phyloP scores from a whole-genome alignment of 352 stramenopile genomes.

The Globisporangium iwayamae region DNA sequence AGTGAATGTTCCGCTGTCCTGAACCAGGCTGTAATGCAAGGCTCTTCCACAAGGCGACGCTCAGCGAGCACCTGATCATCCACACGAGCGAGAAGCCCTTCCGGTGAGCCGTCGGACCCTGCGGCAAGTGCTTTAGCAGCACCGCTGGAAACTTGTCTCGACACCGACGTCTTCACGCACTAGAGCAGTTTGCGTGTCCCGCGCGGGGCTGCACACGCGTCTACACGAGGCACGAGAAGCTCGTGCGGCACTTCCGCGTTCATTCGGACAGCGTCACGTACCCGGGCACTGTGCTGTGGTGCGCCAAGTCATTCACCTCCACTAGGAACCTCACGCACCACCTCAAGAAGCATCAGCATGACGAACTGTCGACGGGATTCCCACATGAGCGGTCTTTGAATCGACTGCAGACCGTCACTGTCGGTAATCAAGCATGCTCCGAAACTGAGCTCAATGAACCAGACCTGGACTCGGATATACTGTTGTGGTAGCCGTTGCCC shows the following conservation, averaged over 20 bases:
- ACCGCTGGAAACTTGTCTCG: constrained; percentile 1
- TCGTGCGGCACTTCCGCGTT: not conserved
- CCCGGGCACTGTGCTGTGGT: not conserved
- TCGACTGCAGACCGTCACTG: too few relatives aligned
- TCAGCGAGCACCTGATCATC: not conserved
- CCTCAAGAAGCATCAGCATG: not conserved
- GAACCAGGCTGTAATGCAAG: not conserved
- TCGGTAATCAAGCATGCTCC: too few relatives aligned
- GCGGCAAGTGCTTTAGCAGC: not conserved
- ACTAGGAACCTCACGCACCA: not conserved
- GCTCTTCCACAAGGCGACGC: not conserved
- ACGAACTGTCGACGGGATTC: too few relatives aligned
- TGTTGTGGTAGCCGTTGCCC: too few relatives aligned
- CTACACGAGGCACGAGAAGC: not conserved
- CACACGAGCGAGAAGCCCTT: not conserved
- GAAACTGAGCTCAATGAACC: too few relatives aligned
- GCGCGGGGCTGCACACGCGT: not conserved
- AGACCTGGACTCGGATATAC: too few relatives aligned
- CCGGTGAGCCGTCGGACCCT: not conserved
- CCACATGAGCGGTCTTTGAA: too few relatives aligned
- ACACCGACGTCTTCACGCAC: not conserved
- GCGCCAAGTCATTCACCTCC: not conserved
- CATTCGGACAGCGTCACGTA: not conserved
- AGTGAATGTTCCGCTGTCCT: not conserved
- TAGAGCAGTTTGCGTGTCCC: not conserved